Base-by-base conservation (phyloP, 495 filamentous ascomycete genomes). In the Parathielavia appendiculata region DNA sequence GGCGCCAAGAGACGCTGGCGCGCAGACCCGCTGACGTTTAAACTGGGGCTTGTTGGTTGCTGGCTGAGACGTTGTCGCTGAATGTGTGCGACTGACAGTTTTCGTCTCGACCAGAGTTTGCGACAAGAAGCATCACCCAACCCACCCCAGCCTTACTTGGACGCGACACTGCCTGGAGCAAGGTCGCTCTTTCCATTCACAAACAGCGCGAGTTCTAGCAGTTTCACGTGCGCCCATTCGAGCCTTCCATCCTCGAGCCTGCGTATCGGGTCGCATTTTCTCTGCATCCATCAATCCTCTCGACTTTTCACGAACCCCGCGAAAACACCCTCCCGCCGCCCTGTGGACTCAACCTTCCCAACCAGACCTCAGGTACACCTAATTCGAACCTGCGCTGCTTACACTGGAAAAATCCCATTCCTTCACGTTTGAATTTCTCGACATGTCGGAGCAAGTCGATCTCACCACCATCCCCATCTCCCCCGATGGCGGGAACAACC, bases 391-490 rank as follows among this genome's bases (percentile, higher is more conserved):
- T 22, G 50, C 32, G 16, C 51, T 38, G 48, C 20, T 52, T 43
- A 51, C 45, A 59, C 49, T 51, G 34, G 48, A 51, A 20, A 50
- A 20, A 45, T 32, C 23, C 12, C 17, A n/a, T 35, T 12, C 56
- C 35, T 53, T 23, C 50, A 53, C 50, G 44, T 39, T 20, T 19
- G 7, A 38, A 38, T 22, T 19, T 41, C 40, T 46, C 68, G 76
- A 68, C 45, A 79, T 79, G 70, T 69, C 77, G 20, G 72, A 73
- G 55, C 80, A 78, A 56, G 79, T 83, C 65, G 80, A 83, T 57
- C 78, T 83, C 52, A 79, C 75, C 43, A 82, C 79, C 20, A 91
- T 91, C 56, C 88, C 89, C 34, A 83, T 92, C 75, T 90, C 86
- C 23, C 88, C 87, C 38, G 78, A 79, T 36, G 84, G 79, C 56